Conservation (phyloP, 2,329 filamentous ascomycete species). For the Scytalidium lignicola region DNA sequence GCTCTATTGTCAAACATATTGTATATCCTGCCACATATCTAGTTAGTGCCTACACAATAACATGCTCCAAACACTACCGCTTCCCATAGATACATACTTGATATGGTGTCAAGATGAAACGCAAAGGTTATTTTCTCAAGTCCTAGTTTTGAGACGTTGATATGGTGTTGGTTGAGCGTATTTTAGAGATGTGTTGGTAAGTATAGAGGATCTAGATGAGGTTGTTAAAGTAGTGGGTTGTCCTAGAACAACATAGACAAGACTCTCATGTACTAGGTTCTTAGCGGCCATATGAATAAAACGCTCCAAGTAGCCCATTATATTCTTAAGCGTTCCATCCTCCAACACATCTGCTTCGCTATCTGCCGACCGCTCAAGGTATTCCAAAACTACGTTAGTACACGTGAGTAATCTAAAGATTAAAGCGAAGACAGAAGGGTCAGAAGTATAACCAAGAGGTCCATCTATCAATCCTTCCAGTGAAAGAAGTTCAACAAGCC, state of each 20-base stretch:
- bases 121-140: too few relatives aligned
- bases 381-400: conserved; percentile 10
- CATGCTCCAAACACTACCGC: too few relatives aligned
- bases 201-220: neutral
- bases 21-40: neutral
- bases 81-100: too few relatives aligned
- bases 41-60: too few relatives aligned
- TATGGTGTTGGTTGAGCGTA: neutral
- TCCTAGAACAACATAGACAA: conserved; percentile 3
- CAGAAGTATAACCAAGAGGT: conserved; percentile 67
- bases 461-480: conserved; percentile 46
- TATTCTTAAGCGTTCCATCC: neutral
- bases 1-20: conserved; percentile 58
- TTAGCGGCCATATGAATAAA: neutral
- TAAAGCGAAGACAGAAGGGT: conserved; percentile 61
- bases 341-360: neutral
- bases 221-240: neutral
- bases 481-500: conserved; percentile 6
- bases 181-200: neutral
- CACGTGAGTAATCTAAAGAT: conserved; percentile 40
- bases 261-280: conserved; percentile 3
- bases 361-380: neutral
- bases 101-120: too few relatives aligned
- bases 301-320: neutral
- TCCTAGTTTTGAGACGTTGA: neutral